Evolutionary conservation across 768 basidiomycete species (phyloP).

Genomic region (Peribolospora kevripleyi): DNA sequence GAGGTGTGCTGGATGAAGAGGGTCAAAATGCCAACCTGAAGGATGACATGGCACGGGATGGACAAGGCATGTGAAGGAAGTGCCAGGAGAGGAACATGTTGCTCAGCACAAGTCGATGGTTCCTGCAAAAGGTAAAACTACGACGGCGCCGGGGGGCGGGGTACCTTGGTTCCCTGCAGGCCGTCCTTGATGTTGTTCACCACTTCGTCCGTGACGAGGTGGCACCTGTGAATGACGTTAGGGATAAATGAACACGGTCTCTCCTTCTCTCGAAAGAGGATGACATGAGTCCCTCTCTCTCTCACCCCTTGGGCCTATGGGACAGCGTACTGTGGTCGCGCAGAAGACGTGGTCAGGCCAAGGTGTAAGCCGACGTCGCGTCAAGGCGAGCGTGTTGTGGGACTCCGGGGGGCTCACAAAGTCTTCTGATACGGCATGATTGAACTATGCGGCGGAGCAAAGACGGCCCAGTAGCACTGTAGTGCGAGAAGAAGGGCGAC

Average conservation of each 20-base stretch:
- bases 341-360: too few species aligned
- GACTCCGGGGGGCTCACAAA: too few species aligned
- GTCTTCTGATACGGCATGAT: too few species aligned
- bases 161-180: slow-evolving; percentile 39
- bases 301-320: too few species aligned
- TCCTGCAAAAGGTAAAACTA: background rate
- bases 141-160: background rate
- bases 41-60: background rate
- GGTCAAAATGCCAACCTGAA: slow-evolving; percentile 60
- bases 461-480: too few species aligned
- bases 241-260: background rate
- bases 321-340: too few species aligned
- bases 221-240: slow-evolving; percentile 25
- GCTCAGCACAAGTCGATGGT: background rate
- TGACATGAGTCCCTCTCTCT: background rate
- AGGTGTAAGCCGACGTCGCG: too few species aligned
- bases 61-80: background rate
- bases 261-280: background rate
- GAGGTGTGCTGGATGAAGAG: slow-evolving; percentile 71
- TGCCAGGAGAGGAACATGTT: too few species aligned
- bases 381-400: too few species aligned
- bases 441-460: too few species aligned
- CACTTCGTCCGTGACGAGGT: slow-evolving; percentile 63
- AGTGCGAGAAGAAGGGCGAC: too few species aligned
- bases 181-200: slow-evolving; percentile 40